These are phyloP conservation scores for Lasiodiplodia hormozganensis DNA, from an alignment of 2,329 filamentous ascomycete species.

Conservation along the genomic window DNA sequence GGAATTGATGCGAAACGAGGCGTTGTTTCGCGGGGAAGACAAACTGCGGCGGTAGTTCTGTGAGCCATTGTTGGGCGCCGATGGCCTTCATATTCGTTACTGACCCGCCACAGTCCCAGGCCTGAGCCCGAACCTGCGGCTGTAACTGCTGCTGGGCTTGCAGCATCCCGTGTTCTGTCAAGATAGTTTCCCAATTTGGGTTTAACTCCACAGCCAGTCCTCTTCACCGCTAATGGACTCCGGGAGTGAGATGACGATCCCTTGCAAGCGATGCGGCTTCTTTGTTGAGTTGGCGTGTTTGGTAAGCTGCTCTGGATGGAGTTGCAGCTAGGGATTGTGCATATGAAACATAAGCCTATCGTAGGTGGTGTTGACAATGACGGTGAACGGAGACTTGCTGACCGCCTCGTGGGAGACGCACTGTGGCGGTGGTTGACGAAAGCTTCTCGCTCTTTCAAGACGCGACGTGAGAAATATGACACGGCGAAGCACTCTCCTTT, in stretches of 20 bases:
- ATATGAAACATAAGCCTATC: conserved; percentile 26
- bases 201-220: neutral
- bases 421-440: neutral
- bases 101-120: neutral
- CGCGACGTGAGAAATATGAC: neutral
- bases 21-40: neutral
- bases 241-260: conserved; percentile 7
- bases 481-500: neutral
- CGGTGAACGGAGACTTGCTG: conserved; percentile 21
- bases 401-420: conserved; percentile 19
- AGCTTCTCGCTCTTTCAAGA: neutral
- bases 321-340: conserved; percentile 27
- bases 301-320: neutral
- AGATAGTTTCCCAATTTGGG: conserved; percentile 7
- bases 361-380: conserved; percentile 25
- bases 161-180: conserved; percentile 14
- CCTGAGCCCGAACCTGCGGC: neutral
- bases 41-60: neutral
- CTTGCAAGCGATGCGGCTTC: conserved; percentile 19
- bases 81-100: conserved; percentile 3
- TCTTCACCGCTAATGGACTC: conserved; percentile 12
- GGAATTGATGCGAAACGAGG: neutral
- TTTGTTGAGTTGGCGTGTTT: conserved; percentile 22
- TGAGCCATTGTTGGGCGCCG: conserved; percentile 16
- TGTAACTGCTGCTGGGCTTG: conserved; percentile 12